These are phyloP conservation scores for Camelina sativa DNA, from an alignment of 345 rosid genomes.

Conservation along the genomic window DNA sequence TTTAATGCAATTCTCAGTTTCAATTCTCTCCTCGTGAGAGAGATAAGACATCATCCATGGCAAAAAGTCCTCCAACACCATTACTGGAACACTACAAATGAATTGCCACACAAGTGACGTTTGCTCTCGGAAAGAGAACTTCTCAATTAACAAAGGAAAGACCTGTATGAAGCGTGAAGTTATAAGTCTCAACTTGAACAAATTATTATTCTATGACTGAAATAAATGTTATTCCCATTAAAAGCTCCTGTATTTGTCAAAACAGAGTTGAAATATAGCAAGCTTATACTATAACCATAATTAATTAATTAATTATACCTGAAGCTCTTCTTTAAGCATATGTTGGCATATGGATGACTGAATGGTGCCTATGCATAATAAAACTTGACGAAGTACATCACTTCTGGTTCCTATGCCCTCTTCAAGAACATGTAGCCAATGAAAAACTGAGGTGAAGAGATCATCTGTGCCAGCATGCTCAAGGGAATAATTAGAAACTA, in stretches of 20 bases:
- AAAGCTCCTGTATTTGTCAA: neutral
- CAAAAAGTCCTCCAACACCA: conserved; percentile 73
- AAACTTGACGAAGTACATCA: conserved; percentile 66
- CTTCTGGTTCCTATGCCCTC: conserved; percentile 54
- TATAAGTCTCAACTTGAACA: neutral
- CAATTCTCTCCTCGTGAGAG: conserved; percentile 67
- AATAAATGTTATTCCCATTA: neutral
- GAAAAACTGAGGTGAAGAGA: conserved; percentile 73
- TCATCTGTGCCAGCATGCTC: conserved; percentile 88
- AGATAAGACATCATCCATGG: conserved; percentile 84
- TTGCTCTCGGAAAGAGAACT: conserved; percentile 74
- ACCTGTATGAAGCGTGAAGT: conserved; percentile 49
- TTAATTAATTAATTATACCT: conserved; percentile 48
- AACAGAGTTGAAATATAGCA: neutral
- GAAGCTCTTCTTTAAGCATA: conserved; percentile 94
- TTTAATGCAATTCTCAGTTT: conserved; percentile 64
- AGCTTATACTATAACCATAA: neutral
- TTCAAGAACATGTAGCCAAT: conserved; percentile 64
- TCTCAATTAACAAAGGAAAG: conserved; percentile 76
- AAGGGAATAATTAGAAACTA: conserved; percentile 82
- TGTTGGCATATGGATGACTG: conserved; percentile 84
- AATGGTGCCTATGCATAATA: conserved; percentile 83
- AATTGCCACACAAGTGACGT: conserved; percentile 87
- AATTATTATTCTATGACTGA: neutral
- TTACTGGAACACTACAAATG: conserved; percentile 85